Conservation (phyloP, 2,329 filamentous ascomycete species). For the Calonectria ilicicola region DNA sequence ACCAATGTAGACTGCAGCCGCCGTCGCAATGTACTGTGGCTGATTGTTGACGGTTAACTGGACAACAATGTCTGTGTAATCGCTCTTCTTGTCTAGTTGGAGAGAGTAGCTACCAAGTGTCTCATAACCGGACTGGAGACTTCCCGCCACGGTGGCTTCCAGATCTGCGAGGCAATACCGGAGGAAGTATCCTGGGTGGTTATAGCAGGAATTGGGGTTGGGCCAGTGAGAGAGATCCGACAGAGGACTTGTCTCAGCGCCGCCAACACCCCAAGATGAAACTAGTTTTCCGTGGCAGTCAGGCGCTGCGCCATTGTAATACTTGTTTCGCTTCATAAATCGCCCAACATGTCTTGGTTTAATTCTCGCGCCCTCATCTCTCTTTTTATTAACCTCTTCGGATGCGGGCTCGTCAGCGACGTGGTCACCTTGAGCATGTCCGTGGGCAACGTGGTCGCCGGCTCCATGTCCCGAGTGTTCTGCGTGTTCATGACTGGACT, state of each 20-base stretch:
- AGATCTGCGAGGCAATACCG: conserved; percentile 29
- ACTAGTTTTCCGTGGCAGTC: conserved; percentile 27
- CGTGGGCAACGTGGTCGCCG: not conserved
- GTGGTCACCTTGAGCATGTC: not conserved
- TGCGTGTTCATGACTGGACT: not conserved
- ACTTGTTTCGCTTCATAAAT: conserved; percentile 25
- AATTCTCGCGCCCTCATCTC: not conserved
- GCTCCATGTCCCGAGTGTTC: not conserved
- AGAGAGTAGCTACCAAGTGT: conserved; percentile 31
- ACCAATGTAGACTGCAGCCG: conserved; percentile 28
- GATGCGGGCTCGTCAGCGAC: not conserved
- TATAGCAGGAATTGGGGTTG: conserved; percentile 34
- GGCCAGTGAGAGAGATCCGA: conserved; percentile 17
- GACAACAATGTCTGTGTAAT: conserved; percentile 26
- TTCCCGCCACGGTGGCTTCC: conserved; percentile 25
- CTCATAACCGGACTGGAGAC: conserved; percentile 13
- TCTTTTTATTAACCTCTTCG: not conserved
- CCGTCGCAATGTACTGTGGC: conserved; percentile 25
- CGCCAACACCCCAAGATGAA: conserved; percentile 26
- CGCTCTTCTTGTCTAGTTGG: conserved; percentile 29
- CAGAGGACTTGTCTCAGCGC: conserved; percentile 12
- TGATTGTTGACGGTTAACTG: conserved; percentile 27
- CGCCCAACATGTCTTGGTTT: not conserved
- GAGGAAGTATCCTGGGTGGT: conserved; percentile 32
- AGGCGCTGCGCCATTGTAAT: conserved; percentile 32